These are phyloP conservation scores for Penicillium steckii DNA, from an alignment of 495 filamentous ascomycete species.

Conservation along the genomic window DNA sequence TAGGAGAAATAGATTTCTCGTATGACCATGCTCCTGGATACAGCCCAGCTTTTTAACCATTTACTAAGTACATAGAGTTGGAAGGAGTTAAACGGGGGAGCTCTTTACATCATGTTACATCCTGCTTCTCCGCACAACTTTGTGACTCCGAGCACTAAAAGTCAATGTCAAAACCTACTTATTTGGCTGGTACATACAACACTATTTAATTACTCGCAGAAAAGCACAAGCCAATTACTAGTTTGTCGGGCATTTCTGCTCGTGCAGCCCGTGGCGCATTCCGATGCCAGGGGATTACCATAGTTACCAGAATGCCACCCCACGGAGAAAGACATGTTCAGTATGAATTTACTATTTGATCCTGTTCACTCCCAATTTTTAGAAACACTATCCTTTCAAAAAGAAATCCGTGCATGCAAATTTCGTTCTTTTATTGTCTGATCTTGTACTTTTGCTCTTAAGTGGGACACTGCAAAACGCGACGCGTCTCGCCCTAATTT, in stretches of 20 bases:
- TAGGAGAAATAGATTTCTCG: too few species aligned
- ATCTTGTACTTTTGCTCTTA: not conserved
- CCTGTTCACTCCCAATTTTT: not conserved
- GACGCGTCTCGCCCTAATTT: slow-evolving; percentile 1
- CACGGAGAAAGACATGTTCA: not conserved
- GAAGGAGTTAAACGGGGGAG: too few species aligned
- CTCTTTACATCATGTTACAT: too few species aligned
- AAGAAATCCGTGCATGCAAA: too few species aligned
- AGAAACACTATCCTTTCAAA: not conserved
- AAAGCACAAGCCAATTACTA: not conserved
- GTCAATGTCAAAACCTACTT: too few species aligned
- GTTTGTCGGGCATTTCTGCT: not conserved
- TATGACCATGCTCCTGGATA: too few species aligned
- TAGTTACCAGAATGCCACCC: slow-evolving; percentile 29
- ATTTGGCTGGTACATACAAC: too few species aligned
- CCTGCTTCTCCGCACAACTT: too few species aligned
- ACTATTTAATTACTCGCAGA: too few species aligned
- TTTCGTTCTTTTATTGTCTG: not conserved
- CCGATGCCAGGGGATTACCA: slow-evolving; percentile 31
- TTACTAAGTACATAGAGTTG: too few species aligned
- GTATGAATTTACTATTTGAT: not conserved
- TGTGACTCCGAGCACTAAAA: too few species aligned
- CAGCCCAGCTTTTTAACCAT: too few species aligned
- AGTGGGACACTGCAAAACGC: slow-evolving; percentile 6
- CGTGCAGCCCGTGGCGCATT: slow-evolving; percentile 12